A percentile compares a stretch with the other conserved stretches of the same genome.
These are phyloP conservation scores for Oryza nivara DNA, from an alignment of 176 grass and related monocot species.

Conservation along the genomic window DNA sequence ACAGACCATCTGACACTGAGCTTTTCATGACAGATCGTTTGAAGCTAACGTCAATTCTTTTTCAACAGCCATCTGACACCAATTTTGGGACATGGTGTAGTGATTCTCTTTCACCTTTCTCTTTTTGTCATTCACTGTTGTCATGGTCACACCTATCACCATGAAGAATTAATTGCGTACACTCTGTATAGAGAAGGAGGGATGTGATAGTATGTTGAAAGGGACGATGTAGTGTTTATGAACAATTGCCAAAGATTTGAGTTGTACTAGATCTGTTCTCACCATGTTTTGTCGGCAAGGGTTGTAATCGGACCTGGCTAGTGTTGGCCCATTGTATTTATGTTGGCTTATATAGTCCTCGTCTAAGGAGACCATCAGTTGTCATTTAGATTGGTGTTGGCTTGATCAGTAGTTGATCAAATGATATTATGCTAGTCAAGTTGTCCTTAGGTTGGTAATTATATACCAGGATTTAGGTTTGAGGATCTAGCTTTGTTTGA, in stretches of 20 bases:
- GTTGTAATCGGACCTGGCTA: neutral
- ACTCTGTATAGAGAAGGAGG: too few relatives aligned
- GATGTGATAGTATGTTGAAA: too few relatives aligned
- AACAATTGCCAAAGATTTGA: too few relatives aligned
- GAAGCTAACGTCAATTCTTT: too few relatives aligned
- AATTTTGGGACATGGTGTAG: too few relatives aligned
- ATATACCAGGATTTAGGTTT: neutral
- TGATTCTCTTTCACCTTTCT: neutral
- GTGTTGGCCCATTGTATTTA: neutral
- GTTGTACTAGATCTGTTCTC: neutral
- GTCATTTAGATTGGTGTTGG: neutral
- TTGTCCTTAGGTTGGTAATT: neutral
- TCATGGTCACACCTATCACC: neutral
- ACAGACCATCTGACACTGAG: too few relatives aligned
- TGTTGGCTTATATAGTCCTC: neutral
- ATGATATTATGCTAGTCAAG: neutral
- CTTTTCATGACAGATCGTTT: too few relatives aligned
- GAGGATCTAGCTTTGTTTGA: neutral
- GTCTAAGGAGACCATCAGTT: neutral
- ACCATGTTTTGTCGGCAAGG: neutral
- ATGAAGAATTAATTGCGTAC: neutral
- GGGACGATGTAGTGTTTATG: too few relatives aligned
- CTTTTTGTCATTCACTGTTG: neutral
- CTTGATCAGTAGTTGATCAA: neutral
- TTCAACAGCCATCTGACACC: too few relatives aligned